Conservation (phyloP, 768 basidiomycete species). For the Pilatotrama ljubarskyi region DNA sequence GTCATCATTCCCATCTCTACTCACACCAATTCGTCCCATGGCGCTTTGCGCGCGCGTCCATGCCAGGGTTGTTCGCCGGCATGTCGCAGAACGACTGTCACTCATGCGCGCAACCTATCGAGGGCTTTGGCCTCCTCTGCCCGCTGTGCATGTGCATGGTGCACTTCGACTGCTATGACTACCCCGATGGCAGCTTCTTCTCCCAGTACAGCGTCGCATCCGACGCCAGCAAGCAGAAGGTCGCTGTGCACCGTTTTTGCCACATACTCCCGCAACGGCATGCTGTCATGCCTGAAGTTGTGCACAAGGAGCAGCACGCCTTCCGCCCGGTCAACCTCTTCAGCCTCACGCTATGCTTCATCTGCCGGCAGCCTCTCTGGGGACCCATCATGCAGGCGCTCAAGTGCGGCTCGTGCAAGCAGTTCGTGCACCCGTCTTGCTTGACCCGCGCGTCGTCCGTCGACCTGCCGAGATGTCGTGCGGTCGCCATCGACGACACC, state of each 20-base stretch:
- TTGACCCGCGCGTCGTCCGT: conserved; percentile 26
- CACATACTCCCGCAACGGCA: conserved; percentile 39
- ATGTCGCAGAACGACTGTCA: conserved; percentile 50
- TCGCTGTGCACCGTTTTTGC: conserved; percentile 67
- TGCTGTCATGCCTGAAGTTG: conserved; percentile 19
- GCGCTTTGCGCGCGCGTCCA: conserved; percentile 45
- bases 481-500: conserved; percentile 39
- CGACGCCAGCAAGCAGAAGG: conserved; percentile 50
- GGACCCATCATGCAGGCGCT: conserved; percentile 63
- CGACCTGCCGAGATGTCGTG: conserved; percentile 42
- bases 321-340: conserved; percentile 68
- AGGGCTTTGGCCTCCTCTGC: conserved; percentile 73
- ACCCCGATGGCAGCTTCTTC: conserved; percentile 60
- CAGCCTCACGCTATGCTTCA: conserved; percentile 67
- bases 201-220: conserved; percentile 50
- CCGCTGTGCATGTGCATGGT: conserved; percentile 67
- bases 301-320: conserved; percentile 43
- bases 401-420: conserved; percentile 60
- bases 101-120: conserved; percentile 52
- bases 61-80: conserved; percentile 30
- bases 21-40: conserved; percentile 72
- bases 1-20: conserved; percentile 37
- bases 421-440: conserved; percentile 62
- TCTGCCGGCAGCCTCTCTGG: conserved; percentile 74
- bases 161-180: conserved; percentile 80